A percentile compares a stretch with the other conserved stretches of the same genome.
phyloP scores from a whole-genome alignment of 768 basidiomycete species.

The Tricholomella constricta region DNA sequence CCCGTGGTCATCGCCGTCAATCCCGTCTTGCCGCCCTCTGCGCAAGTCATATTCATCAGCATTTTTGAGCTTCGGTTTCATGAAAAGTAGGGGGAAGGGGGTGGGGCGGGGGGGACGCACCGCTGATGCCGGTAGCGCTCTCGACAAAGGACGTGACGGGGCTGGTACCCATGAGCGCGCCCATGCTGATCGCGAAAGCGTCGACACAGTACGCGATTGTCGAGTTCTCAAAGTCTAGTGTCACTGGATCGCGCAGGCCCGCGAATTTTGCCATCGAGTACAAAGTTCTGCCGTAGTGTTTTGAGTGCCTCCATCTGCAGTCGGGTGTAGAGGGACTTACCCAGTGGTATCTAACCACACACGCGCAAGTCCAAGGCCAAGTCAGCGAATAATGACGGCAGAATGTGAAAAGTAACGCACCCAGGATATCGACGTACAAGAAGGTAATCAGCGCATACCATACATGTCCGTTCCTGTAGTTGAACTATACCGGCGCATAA shows the following conservation, averaged over 20 bases:
- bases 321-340: constrained; percentile 19
- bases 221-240: constrained; percentile 84
- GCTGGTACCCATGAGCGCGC: constrained; percentile 76
- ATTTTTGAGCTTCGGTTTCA: no score
- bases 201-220: constrained; percentile 84
- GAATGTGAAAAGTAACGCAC: constrained; percentile 35
- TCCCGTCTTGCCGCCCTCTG: constrained; percentile 90
- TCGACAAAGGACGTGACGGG: constrained; percentile 86
- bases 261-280: constrained; percentile 93
- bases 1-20: constrained; percentile 75
- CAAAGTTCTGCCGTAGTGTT: constrained; percentile 54
- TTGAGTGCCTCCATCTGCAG: background rate
- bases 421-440: constrained; percentile 87
- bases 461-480: constrained; percentile 66
- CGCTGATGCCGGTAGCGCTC: constrained; percentile 78
- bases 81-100: background rate
- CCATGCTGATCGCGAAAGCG: constrained; percentile 80
- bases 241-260: constrained; percentile 81
- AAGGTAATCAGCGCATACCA: constrained; percentile 91
- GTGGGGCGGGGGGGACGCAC: constrained; percentile 35
- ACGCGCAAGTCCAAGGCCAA: constrained; percentile 1
- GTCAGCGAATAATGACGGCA: background rate
- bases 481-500: constrained; percentile 37
- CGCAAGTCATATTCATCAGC: no score
- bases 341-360: constrained; percentile 50